Evolutionary conservation across 306 rosid species (phyloP), one percentile per base, ranked within the genome.

Genomic region (Castanea sativa): DNA sequence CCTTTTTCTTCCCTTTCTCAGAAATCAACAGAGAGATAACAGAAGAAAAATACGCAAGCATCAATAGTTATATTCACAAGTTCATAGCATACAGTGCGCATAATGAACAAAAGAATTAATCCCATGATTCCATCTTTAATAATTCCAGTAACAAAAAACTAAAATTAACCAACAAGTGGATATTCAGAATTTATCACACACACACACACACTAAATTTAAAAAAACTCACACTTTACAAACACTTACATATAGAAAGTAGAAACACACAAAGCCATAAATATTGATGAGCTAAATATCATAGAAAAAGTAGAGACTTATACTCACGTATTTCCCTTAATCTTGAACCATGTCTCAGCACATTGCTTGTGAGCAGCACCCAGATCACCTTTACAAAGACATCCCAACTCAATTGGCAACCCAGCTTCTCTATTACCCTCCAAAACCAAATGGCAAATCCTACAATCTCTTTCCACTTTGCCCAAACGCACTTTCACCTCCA

Each of bases 271-370:
- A 49, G 18, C 10, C 15, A 64, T 13, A 1, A 19, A 64, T 6
- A 32, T 65, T 33, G 15, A 49, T 57, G 71, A 38, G 49, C 51
- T 19, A 41, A 41, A 41, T 41, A 35, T 10, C 1, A 19, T 4
- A 68, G 52, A 35, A 68, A 67, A 33, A 7, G 5, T 68, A 4
- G 45, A 65, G 27, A 14, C 72, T 35, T 68, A 33, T 68, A 89
- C 94, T 91, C 80, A 94, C 98, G 86, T 94, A 85, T 92, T 89
- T 3, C 98, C 98, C 88, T 89, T 94, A 84, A 94, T 90, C 85
- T 92, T 90, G 92, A 94, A 94, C 97, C 97, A 94, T 85, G 94
- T 94, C 82, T 94, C 97, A 55, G 97, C 98, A 90, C 98, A 94
- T 9, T 90, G 91, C 52, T 90, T 94, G 71, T 94, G 98, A 20